These are phyloP conservation scores for Musa troglodytarum DNA, from an alignment of 176 grass and related monocot genomes.

Conservation along the genomic window DNA sequence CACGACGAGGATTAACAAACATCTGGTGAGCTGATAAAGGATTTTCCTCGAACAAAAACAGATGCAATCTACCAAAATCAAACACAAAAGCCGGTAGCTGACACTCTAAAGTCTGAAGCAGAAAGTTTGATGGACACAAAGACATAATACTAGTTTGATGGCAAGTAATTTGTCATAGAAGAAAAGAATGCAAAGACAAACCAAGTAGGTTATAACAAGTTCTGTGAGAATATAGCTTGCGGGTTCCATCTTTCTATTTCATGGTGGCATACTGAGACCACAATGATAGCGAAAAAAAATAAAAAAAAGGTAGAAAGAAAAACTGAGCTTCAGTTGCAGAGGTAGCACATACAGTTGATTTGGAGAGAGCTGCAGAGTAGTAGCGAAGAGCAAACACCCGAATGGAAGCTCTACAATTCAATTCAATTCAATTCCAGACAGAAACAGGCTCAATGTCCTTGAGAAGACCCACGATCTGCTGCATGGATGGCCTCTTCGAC, in stretches of 20 bases:
- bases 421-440: conserved; percentile 29
- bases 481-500: conserved; percentile 93
- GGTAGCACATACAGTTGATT: neutral
- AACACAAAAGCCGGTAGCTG: no score
- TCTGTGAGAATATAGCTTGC: no score
- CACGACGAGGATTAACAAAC: no score
- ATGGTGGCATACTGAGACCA: neutral
- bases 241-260: neutral
- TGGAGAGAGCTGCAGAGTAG: neutral
- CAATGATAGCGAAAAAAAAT: neutral
- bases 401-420: neutral
- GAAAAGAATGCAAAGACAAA: no score
- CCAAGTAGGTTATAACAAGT: no score
- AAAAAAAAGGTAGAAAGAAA: neutral
- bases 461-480: conserved; percentile 89
- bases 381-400: neutral
- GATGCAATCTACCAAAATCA: no score
- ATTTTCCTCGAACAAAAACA: no score
- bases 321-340: neutral
- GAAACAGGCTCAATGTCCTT: conserved; percentile 84
- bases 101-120: no score
- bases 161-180: no score
- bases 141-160: no score
- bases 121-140: no score
- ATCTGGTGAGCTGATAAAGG: no score